These are phyloP conservation scores for Kodamaea ohmeri DNA, from an alignment of 1,139 yeast genomes.

Conservation along the genomic window DNA sequence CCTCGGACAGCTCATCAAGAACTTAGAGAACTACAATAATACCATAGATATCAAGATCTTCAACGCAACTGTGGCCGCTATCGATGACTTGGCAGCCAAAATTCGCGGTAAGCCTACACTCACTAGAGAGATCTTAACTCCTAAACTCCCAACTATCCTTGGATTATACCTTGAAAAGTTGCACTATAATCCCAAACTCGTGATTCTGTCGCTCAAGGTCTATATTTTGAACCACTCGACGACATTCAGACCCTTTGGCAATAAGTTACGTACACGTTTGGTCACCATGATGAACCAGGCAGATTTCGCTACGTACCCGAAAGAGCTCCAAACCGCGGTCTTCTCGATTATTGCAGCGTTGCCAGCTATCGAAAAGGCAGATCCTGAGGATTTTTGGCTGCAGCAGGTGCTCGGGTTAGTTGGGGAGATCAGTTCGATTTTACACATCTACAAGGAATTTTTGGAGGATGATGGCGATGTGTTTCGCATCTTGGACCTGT, in stretches of 20 bases:
- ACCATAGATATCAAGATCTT: constrained; percentile 41
- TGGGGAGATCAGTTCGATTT: constrained; percentile 50
- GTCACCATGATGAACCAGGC: constrained; percentile 29
- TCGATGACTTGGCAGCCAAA: constrained; percentile 47
- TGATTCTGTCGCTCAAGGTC: constrained; percentile 48
- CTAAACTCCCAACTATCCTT: constrained; percentile 66
- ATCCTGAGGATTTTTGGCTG: constrained; percentile 52
- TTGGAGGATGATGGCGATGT: constrained; percentile 55
- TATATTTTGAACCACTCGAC: constrained; percentile 64
- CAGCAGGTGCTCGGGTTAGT: constrained; percentile 33
- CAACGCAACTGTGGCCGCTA: constrained; percentile 49
- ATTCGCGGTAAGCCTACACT: constrained; percentile 81
- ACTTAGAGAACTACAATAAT: constrained; percentile 51
- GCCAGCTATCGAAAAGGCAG: constrained; percentile 53
- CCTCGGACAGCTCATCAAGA: constrained; percentile 53
- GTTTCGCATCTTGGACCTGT: constrained; percentile 28
- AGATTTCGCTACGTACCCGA: constrained; percentile 32
- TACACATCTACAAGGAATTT: constrained; percentile 55
- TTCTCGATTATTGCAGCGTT: constrained; percentile 57
- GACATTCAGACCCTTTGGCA: constrained; percentile 76
- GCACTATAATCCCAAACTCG: constrained; percentile 35
- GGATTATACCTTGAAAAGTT: constrained; percentile 50
- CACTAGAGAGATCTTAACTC: constrained; percentile 81
- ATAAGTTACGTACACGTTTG: constrained; percentile 53
- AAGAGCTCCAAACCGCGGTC: constrained; percentile 37